A percentile compares a stretch with the other conserved stretches of the same genome.
These are phyloP conservation scores for Drosera capensis DNA, from an alignment of 148 eudicot genomes.

Conservation along the genomic window DNA sequence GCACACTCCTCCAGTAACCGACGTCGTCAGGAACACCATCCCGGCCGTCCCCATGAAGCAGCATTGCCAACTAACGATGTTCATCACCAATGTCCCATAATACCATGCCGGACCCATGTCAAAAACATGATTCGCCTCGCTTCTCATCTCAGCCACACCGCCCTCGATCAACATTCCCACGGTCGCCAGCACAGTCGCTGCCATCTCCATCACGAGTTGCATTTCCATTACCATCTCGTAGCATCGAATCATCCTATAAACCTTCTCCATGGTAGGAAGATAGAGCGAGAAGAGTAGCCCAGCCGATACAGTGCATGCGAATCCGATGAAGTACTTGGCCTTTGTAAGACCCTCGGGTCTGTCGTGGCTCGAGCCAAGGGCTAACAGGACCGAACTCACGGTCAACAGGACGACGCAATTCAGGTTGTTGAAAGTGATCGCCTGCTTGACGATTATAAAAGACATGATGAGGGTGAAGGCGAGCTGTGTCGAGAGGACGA, in stretches of 20 bases:
- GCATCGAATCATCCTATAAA: constrained; percentile 46
- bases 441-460: constrained; percentile 42
- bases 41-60: constrained; percentile 88
- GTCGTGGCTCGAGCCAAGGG: constrained; percentile 29
- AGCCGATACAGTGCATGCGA: constrained; percentile 43
- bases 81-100: constrained; percentile 24
- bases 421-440: constrained; percentile 43
- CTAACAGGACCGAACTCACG: constrained; percentile 41
- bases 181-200: constrained; percentile 48
- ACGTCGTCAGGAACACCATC: constrained; percentile 65
- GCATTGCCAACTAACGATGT: constrained; percentile 51
- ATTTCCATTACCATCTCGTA: constrained; percentile 74
- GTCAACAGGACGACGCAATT: constrained; percentile 60
- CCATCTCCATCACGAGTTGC: constrained; percentile 58
- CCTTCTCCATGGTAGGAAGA: constrained; percentile 71
- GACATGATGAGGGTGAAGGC: constrained; percentile 49
- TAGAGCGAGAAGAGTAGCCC: constrained; percentile 49
- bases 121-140: constrained; percentile 21
- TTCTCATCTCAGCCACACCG: constrained; percentile 44
- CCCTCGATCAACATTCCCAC: constrained; percentile 47
- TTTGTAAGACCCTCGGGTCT: constrained; percentile 27
- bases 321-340: constrained; percentile 44
- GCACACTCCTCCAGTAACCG: constrained; percentile 59
- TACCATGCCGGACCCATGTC: constrained; percentile 36
- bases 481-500: constrained; percentile 48